phyloP scores from a whole-genome alignment of 345 rosid species.

The Rhodamnia rubescens region DNA sequence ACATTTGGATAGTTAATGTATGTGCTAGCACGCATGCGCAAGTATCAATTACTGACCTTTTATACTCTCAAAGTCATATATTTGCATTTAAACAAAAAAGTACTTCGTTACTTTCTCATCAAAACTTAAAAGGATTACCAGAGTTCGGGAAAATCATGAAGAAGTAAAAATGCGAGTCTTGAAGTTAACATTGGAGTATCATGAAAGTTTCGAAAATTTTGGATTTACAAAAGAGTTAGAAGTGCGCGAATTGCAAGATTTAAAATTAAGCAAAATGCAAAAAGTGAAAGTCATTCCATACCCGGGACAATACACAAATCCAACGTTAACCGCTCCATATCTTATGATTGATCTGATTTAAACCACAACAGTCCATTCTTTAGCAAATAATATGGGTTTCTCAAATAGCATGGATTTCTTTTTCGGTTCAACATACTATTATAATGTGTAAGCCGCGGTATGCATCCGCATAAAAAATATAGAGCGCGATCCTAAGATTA shows the following conservation, averaged over 20 bases:
- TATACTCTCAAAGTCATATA: background rate
- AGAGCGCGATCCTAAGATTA: background rate
- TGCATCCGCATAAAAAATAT: background rate
- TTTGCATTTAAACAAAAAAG: background rate
- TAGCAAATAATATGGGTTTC: background rate
- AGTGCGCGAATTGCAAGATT: background rate
- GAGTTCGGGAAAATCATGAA: background rate
- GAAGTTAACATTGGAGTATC: background rate
- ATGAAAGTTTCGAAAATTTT: background rate
- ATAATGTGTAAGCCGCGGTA: background rate
- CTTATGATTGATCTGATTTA: background rate
- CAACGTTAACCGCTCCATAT: background rate
- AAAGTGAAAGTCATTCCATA: background rate
- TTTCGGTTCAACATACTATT: background rate
- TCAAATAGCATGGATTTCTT: background rate
- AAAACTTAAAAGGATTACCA: background rate
- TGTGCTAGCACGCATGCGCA: background rate
- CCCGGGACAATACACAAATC: background rate
- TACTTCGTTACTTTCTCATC: background rate
- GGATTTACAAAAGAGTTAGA: background rate
- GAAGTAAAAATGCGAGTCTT: background rate
- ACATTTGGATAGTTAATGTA: background rate
- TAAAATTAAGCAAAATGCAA: background rate
- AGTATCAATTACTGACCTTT: background rate
- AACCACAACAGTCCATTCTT: background rate